Base-by-base conservation (phyloP, 2,329 filamentous ascomycete species). In the Amauroascus niger region DNA sequence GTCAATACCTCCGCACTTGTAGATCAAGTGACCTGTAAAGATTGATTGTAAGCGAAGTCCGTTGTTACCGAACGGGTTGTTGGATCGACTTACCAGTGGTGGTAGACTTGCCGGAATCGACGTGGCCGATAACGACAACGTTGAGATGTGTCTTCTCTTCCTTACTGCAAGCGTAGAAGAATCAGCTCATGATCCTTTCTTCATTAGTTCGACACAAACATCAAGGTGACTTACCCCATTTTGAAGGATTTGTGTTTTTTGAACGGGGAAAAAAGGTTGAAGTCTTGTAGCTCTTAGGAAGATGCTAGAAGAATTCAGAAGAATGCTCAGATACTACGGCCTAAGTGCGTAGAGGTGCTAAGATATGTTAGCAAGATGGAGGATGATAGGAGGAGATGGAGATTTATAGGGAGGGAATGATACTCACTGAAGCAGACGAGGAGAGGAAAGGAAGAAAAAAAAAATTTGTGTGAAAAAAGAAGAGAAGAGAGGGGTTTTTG, bases 1-100 rank as follows among this genome's bases (percentile, higher is more conserved):
- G 88, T 98, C 93, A 74, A 97, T 98, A 88, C 93, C 93, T 86
- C 93, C 93, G 83, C 93, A 97, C 87, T 98, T 91, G 89, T 97
- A 97, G 87, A 98, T 97, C 84, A 98, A 85, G 82, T 91, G 84
- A 76, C 84, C 83, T 86, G 74, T 75, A 66, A 47, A 64, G 61
- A 58, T 22, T 13, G 43, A 18, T 16, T 49, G 49, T 55, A 44
- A 57, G 52, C 13, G 35, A 35, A 37, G 57, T 59, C 62, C 54
- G 63, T 63, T 57, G 55, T 48, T 53, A 61, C 41, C 28, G n/a
- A 14, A 11, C n/a, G 14, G 1, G 54, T 49, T 32, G 49, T 57
- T 37, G 45, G 64, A 83, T 86, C 45, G 48, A 65, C 83, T 86
- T 84, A 88, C 87, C 83, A 67, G 84, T 87, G 76, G 90, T 96